Evolutionary conservation across 2,329 filamentous ascomycete species (phyloP).

Genomic region (Cladosporium sp.): DNA sequence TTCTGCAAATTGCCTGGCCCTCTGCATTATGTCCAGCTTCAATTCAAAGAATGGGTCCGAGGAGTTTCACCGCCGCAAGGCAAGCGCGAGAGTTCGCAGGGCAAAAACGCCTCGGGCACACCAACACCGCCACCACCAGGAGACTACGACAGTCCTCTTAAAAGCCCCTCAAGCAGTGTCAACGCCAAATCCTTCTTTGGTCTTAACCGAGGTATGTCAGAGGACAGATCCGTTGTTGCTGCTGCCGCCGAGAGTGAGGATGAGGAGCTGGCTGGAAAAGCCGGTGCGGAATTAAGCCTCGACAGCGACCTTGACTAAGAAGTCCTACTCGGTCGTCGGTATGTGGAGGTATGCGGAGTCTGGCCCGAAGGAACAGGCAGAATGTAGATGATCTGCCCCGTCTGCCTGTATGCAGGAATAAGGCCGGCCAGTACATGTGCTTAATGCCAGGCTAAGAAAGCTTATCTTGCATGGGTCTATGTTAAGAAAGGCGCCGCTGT

Average conservation of each 20-base stretch:
- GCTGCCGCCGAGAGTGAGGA: conserved; percentile 2
- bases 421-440: not conserved
- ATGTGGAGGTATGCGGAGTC: not conserved
- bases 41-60: conserved; percentile 1
- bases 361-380: not conserved
- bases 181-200: conserved; percentile 3
- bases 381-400: not conserved
- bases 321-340: not conserved
- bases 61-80: not conserved
- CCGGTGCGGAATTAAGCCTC: not conserved
- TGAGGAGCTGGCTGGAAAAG: conserved; percentile 1
- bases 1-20: conserved; percentile 27
- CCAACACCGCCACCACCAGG: not conserved
- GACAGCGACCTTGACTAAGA: conserved; percentile 12
- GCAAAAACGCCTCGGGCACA: not conserved
- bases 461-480: not conserved
- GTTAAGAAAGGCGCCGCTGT: not conserved
- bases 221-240: not conserved
- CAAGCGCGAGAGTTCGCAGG: not conserved
- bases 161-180: not conserved
- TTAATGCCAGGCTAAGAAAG: not conserved
- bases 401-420: not conserved
- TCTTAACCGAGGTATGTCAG: conserved; percentile 1
- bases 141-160: not conserved
- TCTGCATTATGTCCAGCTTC: conserved; percentile 9